phyloP scores from a whole-genome alignment of 805 yeast species.

The Scheffersomyces spartinae region DNA sequence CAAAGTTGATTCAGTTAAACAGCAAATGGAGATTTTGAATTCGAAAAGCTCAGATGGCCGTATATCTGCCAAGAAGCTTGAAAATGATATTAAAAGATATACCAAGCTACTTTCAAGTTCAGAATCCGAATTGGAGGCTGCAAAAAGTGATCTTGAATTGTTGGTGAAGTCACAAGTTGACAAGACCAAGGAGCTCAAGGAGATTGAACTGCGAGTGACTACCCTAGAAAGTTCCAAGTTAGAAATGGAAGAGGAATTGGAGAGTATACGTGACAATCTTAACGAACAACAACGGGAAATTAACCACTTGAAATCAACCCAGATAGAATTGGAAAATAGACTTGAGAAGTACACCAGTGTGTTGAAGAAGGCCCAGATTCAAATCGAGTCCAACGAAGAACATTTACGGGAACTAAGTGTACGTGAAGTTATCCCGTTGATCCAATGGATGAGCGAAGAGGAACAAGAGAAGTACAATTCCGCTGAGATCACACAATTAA shows the following conservation, averaged over 20 bases:
- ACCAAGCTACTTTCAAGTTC: slow-evolving; percentile 35
- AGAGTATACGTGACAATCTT: slow-evolving; percentile 14
- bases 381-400: slow-evolving; percentile 23
- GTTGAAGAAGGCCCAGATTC: slow-evolving; percentile 25
- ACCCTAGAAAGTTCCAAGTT: slow-evolving; percentile 21
- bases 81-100: slow-evolving; percentile 50
- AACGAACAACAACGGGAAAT: slow-evolving; percentile 33
- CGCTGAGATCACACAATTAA: slow-evolving; percentile 27
- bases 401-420: slow-evolving; percentile 33
- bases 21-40: slow-evolving; percentile 48
- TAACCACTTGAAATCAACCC: slow-evolving; percentile 49
- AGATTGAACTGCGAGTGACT: slow-evolving; percentile 17
- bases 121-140: slow-evolving; percentile 30
- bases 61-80: slow-evolving; percentile 45
- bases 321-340: slow-evolving; percentile 54
- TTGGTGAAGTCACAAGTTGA: slow-evolving; percentile 10
- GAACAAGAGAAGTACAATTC: slow-evolving; percentile 24
- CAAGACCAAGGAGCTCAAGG: no score
- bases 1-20: slow-evolving; percentile 65
- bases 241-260: slow-evolving; percentile 28
- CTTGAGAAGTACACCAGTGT: slow-evolving; percentile 43
- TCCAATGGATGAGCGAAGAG: slow-evolving; percentile 38
- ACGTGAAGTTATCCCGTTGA: slow-evolving; percentile 42
- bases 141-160: slow-evolving; percentile 13
- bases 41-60: slow-evolving; percentile 48